Evolutionary conservation across 331 rosid genomes (phyloP).

Genomic region (Pyrus hybrid): DNA sequence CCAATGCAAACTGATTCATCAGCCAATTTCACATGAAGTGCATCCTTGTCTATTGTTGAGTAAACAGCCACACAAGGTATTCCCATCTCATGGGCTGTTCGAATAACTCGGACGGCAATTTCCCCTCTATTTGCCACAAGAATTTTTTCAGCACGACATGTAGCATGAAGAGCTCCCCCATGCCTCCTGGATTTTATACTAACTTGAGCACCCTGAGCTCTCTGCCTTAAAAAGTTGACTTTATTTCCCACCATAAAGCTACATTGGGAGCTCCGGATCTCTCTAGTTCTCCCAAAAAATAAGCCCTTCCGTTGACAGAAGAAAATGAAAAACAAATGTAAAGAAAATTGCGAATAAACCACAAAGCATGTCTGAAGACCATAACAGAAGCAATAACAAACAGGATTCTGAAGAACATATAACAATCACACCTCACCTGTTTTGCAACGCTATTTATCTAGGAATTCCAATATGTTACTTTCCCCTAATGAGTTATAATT

Average conservation of each 20-base stretch:
- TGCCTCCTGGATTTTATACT: conserved; percentile 20
- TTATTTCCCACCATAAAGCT: conserved; percentile 45
- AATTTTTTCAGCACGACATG: no score
- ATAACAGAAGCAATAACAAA: not conserved
- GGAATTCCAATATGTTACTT: not conserved
- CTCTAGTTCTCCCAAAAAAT: conserved; percentile 36
- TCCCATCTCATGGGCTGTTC: conserved; percentile 96
- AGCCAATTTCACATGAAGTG: conserved; percentile 83
- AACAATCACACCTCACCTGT: not conserved
- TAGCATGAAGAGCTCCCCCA: conserved; percentile 18
- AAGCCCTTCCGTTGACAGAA: conserved; percentile 42
- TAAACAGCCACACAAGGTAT: conserved; percentile 73
- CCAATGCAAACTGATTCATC: conserved; percentile 82
- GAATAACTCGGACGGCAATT: conserved; percentile 88
- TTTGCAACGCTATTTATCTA: not conserved
- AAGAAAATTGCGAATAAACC: not conserved
- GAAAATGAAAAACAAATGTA: not conserved
- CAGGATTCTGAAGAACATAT: not conserved
- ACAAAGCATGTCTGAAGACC: not conserved
- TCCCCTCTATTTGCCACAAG: conserved; percentile 67
- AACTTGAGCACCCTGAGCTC: conserved; percentile 25
- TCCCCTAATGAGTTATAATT: not conserved
- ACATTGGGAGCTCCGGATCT: conserved; percentile 58
- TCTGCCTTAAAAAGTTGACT: conserved; percentile 47
- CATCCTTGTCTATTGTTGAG: conserved; percentile 58